Evolutionary conservation across 1,284 basidiomycete species (phyloP).

Genomic region (Rhodotorula mucilaginosa): DNA sequence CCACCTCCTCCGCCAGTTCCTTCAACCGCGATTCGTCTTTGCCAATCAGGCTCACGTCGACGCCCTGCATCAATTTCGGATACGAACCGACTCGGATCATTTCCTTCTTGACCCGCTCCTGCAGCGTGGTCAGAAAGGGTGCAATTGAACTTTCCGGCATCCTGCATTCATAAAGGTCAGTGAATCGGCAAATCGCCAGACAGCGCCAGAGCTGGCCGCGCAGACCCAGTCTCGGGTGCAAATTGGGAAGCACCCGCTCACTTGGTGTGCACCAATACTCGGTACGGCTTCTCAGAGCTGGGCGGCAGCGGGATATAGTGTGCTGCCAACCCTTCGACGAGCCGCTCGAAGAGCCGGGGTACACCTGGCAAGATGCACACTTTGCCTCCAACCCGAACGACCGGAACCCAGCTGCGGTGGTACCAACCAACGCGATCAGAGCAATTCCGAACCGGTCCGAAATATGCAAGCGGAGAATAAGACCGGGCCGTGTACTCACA

Average conservation of each 20-base stretch:
- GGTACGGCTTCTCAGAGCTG: slow-evolving; percentile 39
- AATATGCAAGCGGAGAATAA: background rate
- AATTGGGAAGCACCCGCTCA: background rate
- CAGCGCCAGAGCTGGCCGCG: background rate
- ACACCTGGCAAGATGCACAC: slow-evolving; percentile 53
- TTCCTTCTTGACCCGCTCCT: slow-evolving; percentile 68
- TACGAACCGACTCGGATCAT: slow-evolving; percentile 56
- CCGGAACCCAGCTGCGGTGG: slow-evolving; percentile 50
- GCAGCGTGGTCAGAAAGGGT: slow-evolving; percentile 76
- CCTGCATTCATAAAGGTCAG: slow-evolving; percentile 50
- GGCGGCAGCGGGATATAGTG: slow-evolving; percentile 44
- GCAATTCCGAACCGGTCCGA: no score
- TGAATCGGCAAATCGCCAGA: no score
- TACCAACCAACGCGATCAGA: background rate
- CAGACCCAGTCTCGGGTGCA: slow-evolving; percentile 14
- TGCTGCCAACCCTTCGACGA: slow-evolving; percentile 39
- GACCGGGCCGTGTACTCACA: slow-evolving; percentile 18
- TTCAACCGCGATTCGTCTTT: slow-evolving; percentile 58
- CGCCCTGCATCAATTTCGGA: slow-evolving; percentile 54
- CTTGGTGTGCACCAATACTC: slow-evolving; percentile 43
- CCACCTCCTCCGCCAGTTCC: slow-evolving; percentile 63
- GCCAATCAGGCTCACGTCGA: slow-evolving; percentile 77
- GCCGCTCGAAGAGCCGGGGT: slow-evolving; percentile 45
- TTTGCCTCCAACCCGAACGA: slow-evolving; percentile 49
- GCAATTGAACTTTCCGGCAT: slow-evolving; percentile 83